Percentiles rank a stretch among this genome's conserved stretches.
phyloP scores from a whole-genome alignment of 2,329 filamentous ascomycete species.

The Eutypa lata region DNA sequence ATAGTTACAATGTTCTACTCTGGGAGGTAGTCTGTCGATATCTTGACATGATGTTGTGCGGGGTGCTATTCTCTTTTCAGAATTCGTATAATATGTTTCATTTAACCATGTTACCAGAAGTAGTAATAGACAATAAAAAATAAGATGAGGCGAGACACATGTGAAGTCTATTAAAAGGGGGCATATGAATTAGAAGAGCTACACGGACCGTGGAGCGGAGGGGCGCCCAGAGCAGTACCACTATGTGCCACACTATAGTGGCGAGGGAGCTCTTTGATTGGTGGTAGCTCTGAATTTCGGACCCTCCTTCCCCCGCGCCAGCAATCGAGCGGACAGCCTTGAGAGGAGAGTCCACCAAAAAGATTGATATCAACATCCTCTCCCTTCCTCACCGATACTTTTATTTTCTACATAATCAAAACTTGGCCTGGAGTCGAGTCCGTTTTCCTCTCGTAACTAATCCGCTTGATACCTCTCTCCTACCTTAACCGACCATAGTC shows the following conservation, averaged over 20 bases:
- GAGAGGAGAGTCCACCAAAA: neutral
- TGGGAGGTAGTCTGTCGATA: no score
- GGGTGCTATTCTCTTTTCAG: no score
- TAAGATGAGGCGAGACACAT: no score
- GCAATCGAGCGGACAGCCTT: neutral
- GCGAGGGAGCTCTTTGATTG: slow-evolving; percentile 1
- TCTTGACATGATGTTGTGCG: no score
- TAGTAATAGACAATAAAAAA: no score
- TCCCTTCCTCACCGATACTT: slow-evolving; percentile 29
- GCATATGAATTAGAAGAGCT: no score
- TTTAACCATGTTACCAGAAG: no score
- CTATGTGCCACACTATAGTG: neutral
- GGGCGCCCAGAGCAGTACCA: no score
- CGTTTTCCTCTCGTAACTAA: neutral
- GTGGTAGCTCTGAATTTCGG: neutral
- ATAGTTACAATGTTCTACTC: no score
- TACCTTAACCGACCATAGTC: slow-evolving; percentile 18
- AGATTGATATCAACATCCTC: slow-evolving; percentile 8
- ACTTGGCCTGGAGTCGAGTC: slow-evolving; percentile 23
- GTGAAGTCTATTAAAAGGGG: no score
- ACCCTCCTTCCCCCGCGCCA: neutral
- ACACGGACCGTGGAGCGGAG: no score
- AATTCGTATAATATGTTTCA: no score
- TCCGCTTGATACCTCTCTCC: slow-evolving; percentile 8
- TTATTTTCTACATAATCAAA: slow-evolving; percentile 7